Evolutionary conservation across 257 asterid genomes (phyloP), one percentile per base, ranked within the genome.

Genomic region (Solanum etuberosum): DNA sequence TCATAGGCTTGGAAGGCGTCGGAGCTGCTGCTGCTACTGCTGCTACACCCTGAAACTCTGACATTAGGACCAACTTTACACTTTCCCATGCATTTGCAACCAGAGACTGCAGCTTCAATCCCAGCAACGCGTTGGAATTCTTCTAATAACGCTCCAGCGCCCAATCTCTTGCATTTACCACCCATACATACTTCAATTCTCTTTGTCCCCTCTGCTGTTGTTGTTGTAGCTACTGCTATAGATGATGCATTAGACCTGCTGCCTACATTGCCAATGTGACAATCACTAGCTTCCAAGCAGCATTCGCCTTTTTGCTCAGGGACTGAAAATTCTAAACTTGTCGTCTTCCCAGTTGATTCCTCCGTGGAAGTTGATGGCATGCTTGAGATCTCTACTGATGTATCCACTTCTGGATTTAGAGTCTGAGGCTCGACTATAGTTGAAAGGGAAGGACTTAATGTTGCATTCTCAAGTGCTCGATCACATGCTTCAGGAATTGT

Each of bases 1-100:
- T 31, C 87, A 7, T 51, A 5, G 1, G 42, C 67, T 29, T 21
- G 48, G 32, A 65, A 85, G 18, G 67, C 27, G 10, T 25, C 68
- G 0, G 21, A 34, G 42, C 18, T 15, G 35, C 68, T 38, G 38
- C 16, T 37, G 35, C 68, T 38, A 27, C 16, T 37, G 40, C 27
- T 46, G 23, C 83, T 85, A 18, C 85, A 48, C 29, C 68, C 85
- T 51, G 87, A 86, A 20, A 95, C 94, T 90, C 91, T 93, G 16
- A 97, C 96, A 88, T 92, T 93, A 1, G 99, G 99, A 7, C 98
- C 99, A n/a, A 91, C 91, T 4, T 90, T 91, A 90, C 99, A 97
- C 87, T 93, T 94, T 1, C 99, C 98, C 98, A 97, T 93, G 88
- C 98, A 97, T 89, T 94, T 97, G 93, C 99, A 95, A 18, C 96